Conservation (phyloP, 495 filamentous ascomycete species). For the Pseudoneurospora amorphoporcata region DNA sequence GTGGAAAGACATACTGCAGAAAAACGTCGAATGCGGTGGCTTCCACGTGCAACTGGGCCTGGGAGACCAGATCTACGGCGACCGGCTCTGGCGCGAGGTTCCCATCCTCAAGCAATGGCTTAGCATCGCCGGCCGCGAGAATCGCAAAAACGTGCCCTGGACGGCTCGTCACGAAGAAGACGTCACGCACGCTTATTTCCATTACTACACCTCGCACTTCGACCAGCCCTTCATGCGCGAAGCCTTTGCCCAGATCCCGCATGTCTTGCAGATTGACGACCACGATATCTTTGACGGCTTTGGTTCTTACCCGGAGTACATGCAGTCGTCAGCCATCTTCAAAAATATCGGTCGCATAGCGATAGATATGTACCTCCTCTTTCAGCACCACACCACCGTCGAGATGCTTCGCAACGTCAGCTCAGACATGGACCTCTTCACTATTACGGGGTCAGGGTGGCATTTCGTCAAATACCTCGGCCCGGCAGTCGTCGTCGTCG, state of each 20-base stretch:
- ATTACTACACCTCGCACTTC: slow-evolving; percentile 96
- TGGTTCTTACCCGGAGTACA: slow-evolving; percentile 93
- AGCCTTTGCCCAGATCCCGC: slow-evolving; percentile 94
- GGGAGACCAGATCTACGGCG: slow-evolving; percentile 92
- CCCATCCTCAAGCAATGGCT: slow-evolving; percentile 90
- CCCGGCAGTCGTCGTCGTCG: slow-evolving; percentile 80
- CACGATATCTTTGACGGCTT: slow-evolving; percentile 99
- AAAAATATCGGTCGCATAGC: slow-evolving; percentile 95
- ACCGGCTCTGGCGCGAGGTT: slow-evolving; percentile 93
- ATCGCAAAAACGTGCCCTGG: slow-evolving; percentile 81
- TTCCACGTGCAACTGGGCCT: slow-evolving; percentile 90
- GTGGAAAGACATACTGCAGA: slow-evolving; percentile 99
- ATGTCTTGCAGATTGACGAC: slow-evolving; percentile 86
- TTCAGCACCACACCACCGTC: slow-evolving; percentile 94
- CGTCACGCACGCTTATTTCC: slow-evolving; percentile 91
- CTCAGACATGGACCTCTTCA: slow-evolving; percentile 87
- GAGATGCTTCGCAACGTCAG: slow-evolving; percentile 82
- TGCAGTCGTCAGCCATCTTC: slow-evolving; percentile 95
- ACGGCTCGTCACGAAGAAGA: slow-evolving; percentile 91
- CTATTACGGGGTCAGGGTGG: slow-evolving; percentile 93
- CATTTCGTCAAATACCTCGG: slow-evolving; percentile 96
- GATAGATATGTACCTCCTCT: slow-evolving; percentile 98
- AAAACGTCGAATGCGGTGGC: slow-evolving; percentile 89
- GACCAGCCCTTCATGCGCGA: slow-evolving; percentile 90
- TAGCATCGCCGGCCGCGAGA: slow-evolving; percentile 79